These are phyloP conservation scores for Decorospora gaudefroyi DNA, from an alignment of 2,329 filamentous ascomycete genomes.

Conservation along the genomic window DNA sequence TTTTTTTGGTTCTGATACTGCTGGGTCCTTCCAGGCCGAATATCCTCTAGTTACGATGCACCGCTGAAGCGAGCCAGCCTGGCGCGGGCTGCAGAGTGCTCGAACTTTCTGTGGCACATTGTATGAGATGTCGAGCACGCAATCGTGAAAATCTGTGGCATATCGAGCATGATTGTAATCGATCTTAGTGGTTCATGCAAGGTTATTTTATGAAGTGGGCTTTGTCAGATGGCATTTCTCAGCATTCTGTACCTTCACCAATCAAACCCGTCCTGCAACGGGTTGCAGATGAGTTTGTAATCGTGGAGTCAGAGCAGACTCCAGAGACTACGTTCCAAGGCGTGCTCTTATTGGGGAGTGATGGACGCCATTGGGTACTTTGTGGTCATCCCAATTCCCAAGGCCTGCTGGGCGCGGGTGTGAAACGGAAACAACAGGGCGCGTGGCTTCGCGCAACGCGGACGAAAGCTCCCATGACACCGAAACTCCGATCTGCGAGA, in stretches of 20 bases:
- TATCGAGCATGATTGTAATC: slow-evolving; percentile 24
- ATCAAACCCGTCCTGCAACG: slow-evolving; percentile 16
- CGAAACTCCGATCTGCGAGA: slow-evolving; percentile 20
- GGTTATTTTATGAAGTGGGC: slow-evolving; percentile 12
- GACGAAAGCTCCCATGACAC: slow-evolving; percentile 15
- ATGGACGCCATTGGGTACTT: slow-evolving; percentile 12
- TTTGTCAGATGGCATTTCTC: slow-evolving; percentile 40
- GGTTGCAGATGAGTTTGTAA: slow-evolving; percentile 14
- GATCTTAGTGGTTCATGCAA: slow-evolving; percentile 12
- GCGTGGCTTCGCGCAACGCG: slow-evolving; percentile 7
- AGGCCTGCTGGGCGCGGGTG: slow-evolving; percentile 6
- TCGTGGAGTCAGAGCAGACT: slow-evolving; percentile 16
- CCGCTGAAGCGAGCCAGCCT: background rate
- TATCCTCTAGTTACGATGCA: background rate
- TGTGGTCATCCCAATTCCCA: too few relatives aligned
- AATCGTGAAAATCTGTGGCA: slow-evolving; percentile 1
- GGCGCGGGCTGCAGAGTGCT: background rate
- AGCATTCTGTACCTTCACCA: slow-evolving; percentile 31
- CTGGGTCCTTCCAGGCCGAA: too few relatives aligned
- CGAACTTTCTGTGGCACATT: background rate
- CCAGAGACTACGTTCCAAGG: slow-evolving; percentile 1
- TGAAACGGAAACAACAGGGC: background rate
- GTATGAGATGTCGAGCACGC: background rate
- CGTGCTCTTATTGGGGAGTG: slow-evolving; percentile 4
- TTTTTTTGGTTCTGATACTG: slow-evolving; percentile 11